These are phyloP conservation scores for Arthrobotrys sphaeroides DNA, from an alignment of 2,329 filamentous ascomycete genomes.

Conservation along the genomic window DNA sequence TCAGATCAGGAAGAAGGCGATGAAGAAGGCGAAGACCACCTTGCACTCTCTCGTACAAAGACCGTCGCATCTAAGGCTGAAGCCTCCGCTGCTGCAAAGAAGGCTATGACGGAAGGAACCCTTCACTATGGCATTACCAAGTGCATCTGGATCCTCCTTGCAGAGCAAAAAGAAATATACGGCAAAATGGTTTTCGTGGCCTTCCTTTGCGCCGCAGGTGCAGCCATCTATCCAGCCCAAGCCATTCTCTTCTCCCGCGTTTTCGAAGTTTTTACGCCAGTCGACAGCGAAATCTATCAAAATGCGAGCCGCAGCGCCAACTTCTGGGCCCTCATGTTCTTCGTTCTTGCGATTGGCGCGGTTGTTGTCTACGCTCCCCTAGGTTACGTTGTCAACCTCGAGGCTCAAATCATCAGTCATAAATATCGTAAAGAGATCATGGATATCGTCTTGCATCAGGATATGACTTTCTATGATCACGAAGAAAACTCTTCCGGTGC, in stretches of 20 bases:
- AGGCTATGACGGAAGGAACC: conserved; percentile 55
- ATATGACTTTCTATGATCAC: conserved; percentile 54
- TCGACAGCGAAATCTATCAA: conserved; percentile 57
- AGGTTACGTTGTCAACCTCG: conserved; percentile 54
- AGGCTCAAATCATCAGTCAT: conserved; percentile 40
- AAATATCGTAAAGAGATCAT: conserved; percentile 59
- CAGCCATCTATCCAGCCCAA: conserved; percentile 64
- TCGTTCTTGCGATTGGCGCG: conserved; percentile 67
- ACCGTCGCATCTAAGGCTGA: conserved; percentile 43
- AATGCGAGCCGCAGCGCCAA: conserved; percentile 61
- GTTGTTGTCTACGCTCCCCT: conserved; percentile 59
- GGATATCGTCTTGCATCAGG: conserved; percentile 66
- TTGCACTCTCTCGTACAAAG: conserved; percentile 35
- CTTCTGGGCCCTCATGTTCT: conserved; percentile 75
- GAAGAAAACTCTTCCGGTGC: conserved; percentile 59
- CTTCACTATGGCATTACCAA: conserved; percentile 62
- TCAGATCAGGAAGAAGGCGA: conserved; percentile 45
- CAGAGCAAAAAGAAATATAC: conserved; percentile 67
- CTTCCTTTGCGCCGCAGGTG: conserved; percentile 62
- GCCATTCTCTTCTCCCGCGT: conserved; percentile 69
- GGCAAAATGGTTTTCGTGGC: conserved; percentile 66
- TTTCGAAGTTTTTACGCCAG: conserved; percentile 65
- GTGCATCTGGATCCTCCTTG: conserved; percentile 69
- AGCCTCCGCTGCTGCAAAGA: conserved; percentile 26
- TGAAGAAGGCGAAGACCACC: conserved; percentile 46